A percentile compares a stretch with the other conserved stretches of the same genome.
Evolutionary conservation across 805 yeast species (phyloP).

Genomic region (Maudiozyma saulgeensis): DNA sequence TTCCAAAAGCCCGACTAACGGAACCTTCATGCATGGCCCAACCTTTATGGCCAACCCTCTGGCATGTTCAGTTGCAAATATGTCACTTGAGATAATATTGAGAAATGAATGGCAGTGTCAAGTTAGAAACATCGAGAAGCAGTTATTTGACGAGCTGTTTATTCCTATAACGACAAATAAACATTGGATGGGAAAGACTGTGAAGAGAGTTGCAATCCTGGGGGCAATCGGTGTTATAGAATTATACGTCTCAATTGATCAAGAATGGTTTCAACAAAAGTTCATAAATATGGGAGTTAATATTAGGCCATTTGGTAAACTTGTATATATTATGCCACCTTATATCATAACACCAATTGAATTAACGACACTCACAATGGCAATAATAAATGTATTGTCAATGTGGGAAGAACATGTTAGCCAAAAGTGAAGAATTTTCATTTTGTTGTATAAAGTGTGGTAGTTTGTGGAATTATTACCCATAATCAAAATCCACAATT

Average conservation of each 20-base stretch:
- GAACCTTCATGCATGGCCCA: conserved; percentile 25
- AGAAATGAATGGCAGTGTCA: conserved; percentile 17
- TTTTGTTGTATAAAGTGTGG: no score
- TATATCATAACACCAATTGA: conserved; percentile 15
- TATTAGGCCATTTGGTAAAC: conserved; percentile 18
- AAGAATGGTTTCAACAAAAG: conserved; percentile 15
- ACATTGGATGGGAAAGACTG: conserved; percentile 6
- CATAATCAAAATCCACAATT: no score
- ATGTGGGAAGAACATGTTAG: no score
- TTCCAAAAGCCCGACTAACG: conserved; percentile 13
- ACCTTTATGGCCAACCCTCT: conserved; percentile 25
- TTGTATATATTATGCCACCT: conserved; percentile 25
- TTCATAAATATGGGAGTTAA: conserved; percentile 13
- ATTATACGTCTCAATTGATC: conserved; percentile 10
- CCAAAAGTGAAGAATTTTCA: no score
- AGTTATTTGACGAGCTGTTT: conserved; percentile 11
- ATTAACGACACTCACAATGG: conserved; percentile 1
- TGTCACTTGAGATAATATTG: conserved; percentile 16
- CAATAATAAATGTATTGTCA: not conserved
- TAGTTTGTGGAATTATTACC: no score
- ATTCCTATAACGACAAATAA: conserved; percentile 3
- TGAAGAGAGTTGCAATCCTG: conserved; percentile 12
- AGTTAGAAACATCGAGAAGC: conserved; percentile 12
- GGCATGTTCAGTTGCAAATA: conserved; percentile 21
- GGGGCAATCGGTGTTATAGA: conserved; percentile 23